phyloP scores from a whole-genome alignment of 768 basidiomycete genomes.

The Lentinula raphanica region DNA sequence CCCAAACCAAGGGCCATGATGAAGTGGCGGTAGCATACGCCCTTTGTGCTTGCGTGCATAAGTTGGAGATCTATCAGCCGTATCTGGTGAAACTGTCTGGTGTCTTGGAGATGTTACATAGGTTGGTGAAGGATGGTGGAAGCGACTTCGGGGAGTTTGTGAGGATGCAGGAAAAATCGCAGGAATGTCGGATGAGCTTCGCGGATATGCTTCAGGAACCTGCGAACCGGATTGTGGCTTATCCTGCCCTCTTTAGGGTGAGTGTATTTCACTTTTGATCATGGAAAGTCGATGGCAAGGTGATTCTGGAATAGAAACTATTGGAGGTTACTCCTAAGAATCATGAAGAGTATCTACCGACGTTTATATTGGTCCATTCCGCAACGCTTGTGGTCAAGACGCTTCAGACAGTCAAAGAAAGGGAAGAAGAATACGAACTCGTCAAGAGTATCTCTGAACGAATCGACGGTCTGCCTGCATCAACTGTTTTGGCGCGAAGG shows the following conservation, averaged over 20 bases:
- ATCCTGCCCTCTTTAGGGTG: slow-evolving; percentile 72
- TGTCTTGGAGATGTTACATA: slow-evolving; percentile 48
- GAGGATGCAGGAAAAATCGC: slow-evolving; percentile 51
- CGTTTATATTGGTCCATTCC: slow-evolving; percentile 58
- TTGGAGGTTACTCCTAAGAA: slow-evolving; percentile 60
- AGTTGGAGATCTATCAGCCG: slow-evolving; percentile 80
- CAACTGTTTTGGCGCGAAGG: slow-evolving; percentile 52
- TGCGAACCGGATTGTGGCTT: slow-evolving; percentile 63
- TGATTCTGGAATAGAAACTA: slow-evolving; percentile 48
- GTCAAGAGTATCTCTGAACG: slow-evolving; percentile 55
- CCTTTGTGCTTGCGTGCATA: slow-evolving; percentile 56
- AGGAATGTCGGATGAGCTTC: slow-evolving; percentile 46
- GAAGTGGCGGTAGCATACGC: slow-evolving; percentile 43
- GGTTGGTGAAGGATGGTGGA: slow-evolving; percentile 40
- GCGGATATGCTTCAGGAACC: slow-evolving; percentile 72
- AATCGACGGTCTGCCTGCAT: slow-evolving; percentile 53
- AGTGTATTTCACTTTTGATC: slow-evolving; percentile 21
- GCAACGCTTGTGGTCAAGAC: slow-evolving; percentile 70
- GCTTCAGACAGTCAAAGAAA: slow-evolving; percentile 78
- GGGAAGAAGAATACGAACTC: slow-evolving; percentile 83
- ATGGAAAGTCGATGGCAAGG: slow-evolving; percentile 5
- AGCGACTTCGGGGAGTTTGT: slow-evolving; percentile 87
- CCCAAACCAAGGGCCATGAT: slow-evolving; percentile 31
- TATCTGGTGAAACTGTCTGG: slow-evolving; percentile 72
- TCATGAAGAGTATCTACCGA: slow-evolving; percentile 68